Evolutionary conservation across 352 stramenopile genomes (phyloP).

Genomic region (Globisporangium sylvaticum): DNA sequence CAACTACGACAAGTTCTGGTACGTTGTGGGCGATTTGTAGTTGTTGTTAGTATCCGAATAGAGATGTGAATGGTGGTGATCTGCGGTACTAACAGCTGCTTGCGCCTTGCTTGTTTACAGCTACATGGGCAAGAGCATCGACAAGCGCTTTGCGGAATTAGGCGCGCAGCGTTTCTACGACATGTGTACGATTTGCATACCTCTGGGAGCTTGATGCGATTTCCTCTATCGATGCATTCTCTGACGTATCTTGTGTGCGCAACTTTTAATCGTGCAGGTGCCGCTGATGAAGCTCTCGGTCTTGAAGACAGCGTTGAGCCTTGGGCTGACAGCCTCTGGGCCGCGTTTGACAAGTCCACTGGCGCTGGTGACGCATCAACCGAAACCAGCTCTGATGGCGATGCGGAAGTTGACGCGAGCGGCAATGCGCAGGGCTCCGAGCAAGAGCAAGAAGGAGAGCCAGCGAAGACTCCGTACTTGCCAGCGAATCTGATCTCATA

Average conservation of each 20-base stretch:
- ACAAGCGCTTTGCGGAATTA: constrained; percentile 87
- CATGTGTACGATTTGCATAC: constrained; percentile 31
- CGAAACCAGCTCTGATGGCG: constrained; percentile 22
- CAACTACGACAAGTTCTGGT: constrained; percentile 97
- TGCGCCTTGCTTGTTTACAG: constrained; percentile 15
- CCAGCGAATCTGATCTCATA: constrained; percentile 48
- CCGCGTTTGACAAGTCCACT: constrained; percentile 37
- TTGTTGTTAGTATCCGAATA: not conserved
- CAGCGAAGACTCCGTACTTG: constrained; percentile 21
- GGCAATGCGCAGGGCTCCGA: not conserved
- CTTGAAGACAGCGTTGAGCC: constrained; percentile 94
- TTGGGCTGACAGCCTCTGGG: constrained; percentile 74
- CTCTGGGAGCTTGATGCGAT: not conserved
- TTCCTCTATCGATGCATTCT: not conserved
- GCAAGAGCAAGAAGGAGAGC: not conserved
- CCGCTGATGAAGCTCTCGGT: constrained; percentile 92
- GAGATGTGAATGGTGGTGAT: not conserved
- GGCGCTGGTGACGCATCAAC: constrained; percentile 19
- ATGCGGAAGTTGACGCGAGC: not conserved
- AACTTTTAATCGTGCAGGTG: constrained; percentile 29
- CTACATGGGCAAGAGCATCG: constrained; percentile 87
- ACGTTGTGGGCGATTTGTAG: constrained; percentile 1
- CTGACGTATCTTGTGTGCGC: not conserved
- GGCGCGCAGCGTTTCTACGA: constrained; percentile 78
- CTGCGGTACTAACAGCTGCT: not conserved